Evolutionary conservation across 2,329 filamentous ascomycete species (phyloP), one percentile per base, ranked within the genome.

Genomic region (Stenocarpella maydis): DNA sequence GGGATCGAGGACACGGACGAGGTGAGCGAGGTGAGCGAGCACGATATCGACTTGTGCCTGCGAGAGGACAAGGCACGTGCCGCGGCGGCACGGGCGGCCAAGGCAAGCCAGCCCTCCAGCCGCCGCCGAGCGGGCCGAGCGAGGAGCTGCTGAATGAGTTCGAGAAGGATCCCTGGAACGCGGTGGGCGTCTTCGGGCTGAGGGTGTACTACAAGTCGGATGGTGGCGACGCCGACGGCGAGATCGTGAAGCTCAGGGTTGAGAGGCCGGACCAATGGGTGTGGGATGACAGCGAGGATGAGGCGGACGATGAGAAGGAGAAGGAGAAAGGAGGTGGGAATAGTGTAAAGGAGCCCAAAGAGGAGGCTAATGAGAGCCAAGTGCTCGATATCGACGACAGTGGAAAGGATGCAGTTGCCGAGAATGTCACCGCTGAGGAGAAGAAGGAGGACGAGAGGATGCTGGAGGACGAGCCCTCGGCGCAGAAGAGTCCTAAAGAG

Each of bases 131-230:
- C 26, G 47, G 26, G 4, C 39, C 54, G 5, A 53, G 80, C 8
- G 83, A 85, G 34, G 81, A 83, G 26, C 80, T 80, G 34, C 31
- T 67, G 41, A 83, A 84, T 70, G 83, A 87, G 67, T 84, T 83
- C 41, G 84, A 86, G 73, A 80, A 79, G 39, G 84, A 88, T 34
- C 84, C 87, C 0, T 91, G 88, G 88, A 90, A 90, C 74, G 88
- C 88, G 0, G 82, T 90, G 14, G 86, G 83, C 19, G 87, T 89
- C 17, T 83, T 90, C 0, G 88, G 88, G 0, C 78, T 91, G 67
- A 83, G 87, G 24, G 83, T 91, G 8, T 90, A 90, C 76, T 84
- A 86, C 77, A 84, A 84, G 72, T 78, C 76, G 9, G 66, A 65
- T 14, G 70, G 58, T 19, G 72, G 47, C 3, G 41, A 43, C 19